Evolutionary conservation across 768 basidiomycete genomes (phyloP).

Genomic region (Saitozyma sp.): DNA sequence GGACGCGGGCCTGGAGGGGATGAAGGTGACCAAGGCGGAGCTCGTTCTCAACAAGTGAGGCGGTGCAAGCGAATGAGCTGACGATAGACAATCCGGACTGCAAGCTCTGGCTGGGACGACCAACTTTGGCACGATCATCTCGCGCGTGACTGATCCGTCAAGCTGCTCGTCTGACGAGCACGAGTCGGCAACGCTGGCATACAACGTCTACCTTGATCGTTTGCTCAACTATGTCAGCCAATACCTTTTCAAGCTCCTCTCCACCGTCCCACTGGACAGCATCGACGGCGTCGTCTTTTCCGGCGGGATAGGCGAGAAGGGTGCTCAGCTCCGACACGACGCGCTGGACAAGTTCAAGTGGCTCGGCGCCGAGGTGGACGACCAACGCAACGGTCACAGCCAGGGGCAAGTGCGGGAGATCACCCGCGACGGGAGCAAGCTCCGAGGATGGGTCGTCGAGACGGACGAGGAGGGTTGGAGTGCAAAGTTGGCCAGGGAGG

Average conservation of each 20-base stretch:
- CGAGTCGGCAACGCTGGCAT: constrained; percentile 61
- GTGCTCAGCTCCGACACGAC: constrained; percentile 62
- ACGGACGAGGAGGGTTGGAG: constrained; percentile 55
- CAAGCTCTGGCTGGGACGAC: constrained; percentile 75
- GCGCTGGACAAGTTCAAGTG: constrained; percentile 61
- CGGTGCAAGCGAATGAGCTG: constrained; percentile 10
- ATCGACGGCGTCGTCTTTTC: constrained; percentile 81
- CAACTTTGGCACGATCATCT: constrained; percentile 70
- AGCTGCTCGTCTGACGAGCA: constrained; percentile 42
- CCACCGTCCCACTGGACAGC: constrained; percentile 50
- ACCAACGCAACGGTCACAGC: constrained; percentile 54
- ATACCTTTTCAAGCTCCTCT: constrained; percentile 68
- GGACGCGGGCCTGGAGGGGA: constrained; percentile 55
- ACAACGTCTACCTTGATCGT: constrained; percentile 75
- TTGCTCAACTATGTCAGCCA: constrained; percentile 70
- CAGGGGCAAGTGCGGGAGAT: constrained; percentile 42
- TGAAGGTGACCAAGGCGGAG: constrained; percentile 55
- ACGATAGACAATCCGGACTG: constrained; percentile 67
- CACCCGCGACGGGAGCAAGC: constrained; percentile 41
- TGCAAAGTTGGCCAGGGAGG: constrained; percentile 34
- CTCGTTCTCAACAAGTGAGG: constrained; percentile 55
- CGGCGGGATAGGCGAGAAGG: constrained; percentile 83
- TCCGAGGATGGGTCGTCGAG: constrained; percentile 52
- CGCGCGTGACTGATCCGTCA: constrained; percentile 55
- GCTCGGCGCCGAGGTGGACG: constrained; percentile 64